Evolutionary conservation across 805 yeast genomes (phyloP), one percentile per base, ranked within the genome.

Genomic region (Ogataea nonfermentans): DNA sequence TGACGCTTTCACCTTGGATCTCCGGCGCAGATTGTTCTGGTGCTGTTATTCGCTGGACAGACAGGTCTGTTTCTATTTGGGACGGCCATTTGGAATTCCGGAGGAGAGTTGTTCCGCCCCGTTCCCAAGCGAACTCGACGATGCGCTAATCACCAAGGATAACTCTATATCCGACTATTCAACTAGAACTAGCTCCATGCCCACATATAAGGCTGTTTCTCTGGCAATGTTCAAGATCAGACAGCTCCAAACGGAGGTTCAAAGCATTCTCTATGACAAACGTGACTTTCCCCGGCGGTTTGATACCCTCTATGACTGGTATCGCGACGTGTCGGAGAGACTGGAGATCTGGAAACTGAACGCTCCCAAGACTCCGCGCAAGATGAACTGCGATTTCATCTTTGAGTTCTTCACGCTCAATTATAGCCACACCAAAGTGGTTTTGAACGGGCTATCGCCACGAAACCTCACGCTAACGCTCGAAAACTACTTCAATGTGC

Each of bases 41-140:
- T 84, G 95, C 58, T 79, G 91, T 2, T 89, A 89, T 57, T 75
- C 90, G 1, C 62, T 90, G 40, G 97, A 89, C 59, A 65, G 96
- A 16, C 95, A 88, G 57, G 79, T 87, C 8, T 84, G 95, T 57
- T 80, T 89, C 30, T 88, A 88, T 56, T 66, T 89, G 35, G 95
- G 95, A 1, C 71, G 96, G 26, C 96, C 96, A 0, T 81, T 84
- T 48, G 93, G 95, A 1, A 82, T 89, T 1, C 93, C 95, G 0
- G 96, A 89, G 50, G 89, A 83, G 47, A 73, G 79, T 35, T 76
- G 88, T 30, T 72, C 77, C 36, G 81, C 85, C 2, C 76, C 76
- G 28, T 84, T 81, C 56, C 95, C 95, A 0, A 74, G 84, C 12
- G 72, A 71, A 29, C 61, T 83, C 32, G 96, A 89, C 62, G 96